A percentile compares a stretch with the other conserved stretches of the same genome.
Evolutionary conservation across 768 basidiomycete genomes (phyloP).

Genomic region (Pisolithus tinctorius): DNA sequence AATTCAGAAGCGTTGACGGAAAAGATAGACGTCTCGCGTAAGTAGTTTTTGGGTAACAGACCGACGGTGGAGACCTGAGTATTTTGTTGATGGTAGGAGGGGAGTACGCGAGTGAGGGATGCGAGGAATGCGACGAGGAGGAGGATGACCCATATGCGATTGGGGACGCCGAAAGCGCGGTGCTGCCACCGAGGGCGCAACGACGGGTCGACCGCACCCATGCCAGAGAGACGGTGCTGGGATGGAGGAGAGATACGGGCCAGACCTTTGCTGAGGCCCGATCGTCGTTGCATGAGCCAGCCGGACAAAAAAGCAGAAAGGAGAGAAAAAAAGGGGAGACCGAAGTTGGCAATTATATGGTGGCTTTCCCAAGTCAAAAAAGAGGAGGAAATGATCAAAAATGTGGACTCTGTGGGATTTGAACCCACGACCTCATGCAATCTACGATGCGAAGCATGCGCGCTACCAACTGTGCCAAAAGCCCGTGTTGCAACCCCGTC

Average conservation of each 20-base stretch:
- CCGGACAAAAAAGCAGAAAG: neutral
- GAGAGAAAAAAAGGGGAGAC: too few species aligned
- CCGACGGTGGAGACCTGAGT: constrained; percentile 31
- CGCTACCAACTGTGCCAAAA: constrained; percentile 57
- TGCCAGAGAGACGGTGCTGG: constrained; percentile 33
- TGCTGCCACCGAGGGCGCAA: constrained; percentile 48
- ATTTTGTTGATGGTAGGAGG: constrained; percentile 25
- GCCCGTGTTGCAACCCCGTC: constrained; percentile 28
- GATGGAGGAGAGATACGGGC: constrained; percentile 51
- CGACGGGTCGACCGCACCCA: constrained; percentile 38
- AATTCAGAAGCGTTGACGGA: constrained; percentile 30
- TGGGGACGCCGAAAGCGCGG: constrained; percentile 55
- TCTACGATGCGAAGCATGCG: constrained; percentile 46
- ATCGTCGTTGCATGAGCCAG: constrained; percentile 53
- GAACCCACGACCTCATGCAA: constrained; percentile 56
- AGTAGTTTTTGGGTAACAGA: constrained; percentile 73
- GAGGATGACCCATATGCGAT: constrained; percentile 63
- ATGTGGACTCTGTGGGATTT: constrained; percentile 46
- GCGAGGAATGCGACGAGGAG: constrained; percentile 49
- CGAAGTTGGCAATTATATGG: neutral
- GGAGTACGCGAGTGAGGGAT: constrained; percentile 49
- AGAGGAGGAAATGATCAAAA: neutral
- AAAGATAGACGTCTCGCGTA: constrained; percentile 46
- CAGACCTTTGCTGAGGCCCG: constrained; percentile 37
- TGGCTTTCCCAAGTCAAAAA: neutral